Conservation (phyloP, 208 protist genomes). For the Leishmania aethiopica region DNA sequence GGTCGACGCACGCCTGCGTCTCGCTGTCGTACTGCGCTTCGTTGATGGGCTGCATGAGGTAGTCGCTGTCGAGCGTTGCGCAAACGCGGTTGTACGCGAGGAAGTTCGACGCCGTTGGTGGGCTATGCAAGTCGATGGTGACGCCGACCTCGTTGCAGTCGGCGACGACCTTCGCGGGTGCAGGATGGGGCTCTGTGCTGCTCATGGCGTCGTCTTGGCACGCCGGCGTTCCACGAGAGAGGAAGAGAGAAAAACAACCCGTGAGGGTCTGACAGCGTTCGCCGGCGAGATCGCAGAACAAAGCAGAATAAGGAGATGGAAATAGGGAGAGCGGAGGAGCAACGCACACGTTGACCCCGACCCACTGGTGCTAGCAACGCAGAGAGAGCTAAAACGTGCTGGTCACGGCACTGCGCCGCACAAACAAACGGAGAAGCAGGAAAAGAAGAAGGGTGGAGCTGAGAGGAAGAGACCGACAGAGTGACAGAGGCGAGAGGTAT, state of each 20-base stretch:
- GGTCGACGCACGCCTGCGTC: conserved; percentile 71
- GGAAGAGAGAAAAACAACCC: background rate
- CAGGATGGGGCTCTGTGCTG: background rate
- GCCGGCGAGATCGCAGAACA: background rate
- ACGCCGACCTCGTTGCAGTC: conserved; percentile 38
- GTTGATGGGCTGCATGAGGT: conserved; percentile 73
- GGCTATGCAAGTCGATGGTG: conserved; percentile 41
- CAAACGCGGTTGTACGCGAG: conserved; percentile 57
- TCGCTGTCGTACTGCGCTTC: conserved; percentile 79
- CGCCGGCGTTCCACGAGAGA: background rate
- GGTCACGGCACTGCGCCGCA: background rate
- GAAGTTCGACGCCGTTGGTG: conserved; percentile 52
- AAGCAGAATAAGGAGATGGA: too few species aligned
- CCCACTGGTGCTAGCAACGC: background rate
- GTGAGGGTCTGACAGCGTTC: background rate
- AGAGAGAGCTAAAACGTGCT: background rate
- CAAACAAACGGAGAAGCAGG: background rate
- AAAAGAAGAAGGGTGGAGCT: too few species aligned
- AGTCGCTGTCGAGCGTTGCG: conserved; percentile 49
- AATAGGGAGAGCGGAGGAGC: background rate
- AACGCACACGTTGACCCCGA: background rate
- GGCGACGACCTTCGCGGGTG: conserved; percentile 16
- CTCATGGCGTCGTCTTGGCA: conserved; percentile 1
- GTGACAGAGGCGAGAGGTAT: background rate
- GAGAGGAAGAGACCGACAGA: background rate